Base-by-base conservation (phyloP, 805 yeast species). In the Metschnikowia chrysomelidarum region DNA sequence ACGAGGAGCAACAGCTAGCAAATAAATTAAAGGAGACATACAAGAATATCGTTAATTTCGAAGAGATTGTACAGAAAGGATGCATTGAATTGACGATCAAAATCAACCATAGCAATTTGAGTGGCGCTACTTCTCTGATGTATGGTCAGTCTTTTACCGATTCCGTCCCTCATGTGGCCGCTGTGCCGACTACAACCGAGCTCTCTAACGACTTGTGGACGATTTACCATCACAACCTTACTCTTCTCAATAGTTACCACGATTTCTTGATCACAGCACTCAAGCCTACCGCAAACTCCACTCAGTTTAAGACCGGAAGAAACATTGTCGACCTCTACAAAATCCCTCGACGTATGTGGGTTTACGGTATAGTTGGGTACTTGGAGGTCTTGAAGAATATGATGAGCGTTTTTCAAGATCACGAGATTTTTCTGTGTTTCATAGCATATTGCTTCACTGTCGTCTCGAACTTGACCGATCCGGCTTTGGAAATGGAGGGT, bases 271-370 rank as follows among this genome's bases (percentile, higher is more conserved):
- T 82, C 10, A 80, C 84, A 13, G 86, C 89, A 1, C 64, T 82
- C 43, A 75, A 80, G 32, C 87, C 88, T 12, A 57, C 71, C 5
- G 66, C 77, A 4, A 65, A 64, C 41, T 62, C 63, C 29, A 62
- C 65, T 11, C 68, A 64, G 38, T 80, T 83, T 21, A 80, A 78
- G 53, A 78, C 88, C 3, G 93, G 93, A 2, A 79, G 78, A 52
- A 86, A 83, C 46, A 76, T 85, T 30, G 85, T 85, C 6, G 82
- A 81, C 44, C 75, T 82, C 25, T 84, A 85, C 56, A 78, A 87
- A 56, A 82, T 85, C 27, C 85, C 86, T 22, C 69, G 91, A 49
- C 65, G 93, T 48, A 69, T 85, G 67, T 85, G 93, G 93, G 89
- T 85, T 7, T 84, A 84, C 56, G 94, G 94, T 17, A 78, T 86